Evolutionary conservation across 129 eudicot genomes (phyloP), one percentile per base, ranked within the genome.

Genomic region (Helichrysum umbraculigerum): DNA sequence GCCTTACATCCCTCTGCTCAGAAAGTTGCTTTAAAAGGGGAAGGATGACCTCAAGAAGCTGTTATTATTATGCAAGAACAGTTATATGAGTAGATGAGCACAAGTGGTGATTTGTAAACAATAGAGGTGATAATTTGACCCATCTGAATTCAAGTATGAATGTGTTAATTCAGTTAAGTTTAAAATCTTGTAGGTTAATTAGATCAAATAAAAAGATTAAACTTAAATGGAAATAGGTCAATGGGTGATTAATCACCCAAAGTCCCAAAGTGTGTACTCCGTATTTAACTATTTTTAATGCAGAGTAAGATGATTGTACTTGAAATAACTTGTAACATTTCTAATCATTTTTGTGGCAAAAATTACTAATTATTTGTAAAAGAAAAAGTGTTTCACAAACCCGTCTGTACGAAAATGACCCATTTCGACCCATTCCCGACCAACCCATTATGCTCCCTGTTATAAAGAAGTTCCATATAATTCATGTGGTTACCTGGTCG

Each of bases 1-100:
- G 96, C 74, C 99, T 78, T 33, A 95, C 96, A 21, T 95, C 99
- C 57, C 85, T 85, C 81, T 95, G 96, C 71, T 79, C 84, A 32
- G 97, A 91, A 37, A 95, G 96, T 39, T 89, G 92, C 90, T 95
- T 91, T 64, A 95, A 85, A 72, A 95, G 87, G 14, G 99, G 99
- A 73, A 95, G 99, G 33, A 95, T 88, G 61, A 91, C 96, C 81
- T 89, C 92, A 21, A 95, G 83, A 81, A 95, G 97, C 97, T 95
- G 90, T 59, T 42, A 73, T 15, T 5, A 78, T 39, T 69, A 69
- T 28, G 60, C 51, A 78, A 4, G 10, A 77, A 28, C 8, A 68
- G 69, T 56, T 71, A 9, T 41, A 56, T 39, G 6, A 28, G 61
- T n/a, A 68, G 39, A 68, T 10, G 22, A 75, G 69, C 71, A 42